Conservation (phyloP, 768 basidiomycete genomes). For the Hygrophorus russula region DNA sequence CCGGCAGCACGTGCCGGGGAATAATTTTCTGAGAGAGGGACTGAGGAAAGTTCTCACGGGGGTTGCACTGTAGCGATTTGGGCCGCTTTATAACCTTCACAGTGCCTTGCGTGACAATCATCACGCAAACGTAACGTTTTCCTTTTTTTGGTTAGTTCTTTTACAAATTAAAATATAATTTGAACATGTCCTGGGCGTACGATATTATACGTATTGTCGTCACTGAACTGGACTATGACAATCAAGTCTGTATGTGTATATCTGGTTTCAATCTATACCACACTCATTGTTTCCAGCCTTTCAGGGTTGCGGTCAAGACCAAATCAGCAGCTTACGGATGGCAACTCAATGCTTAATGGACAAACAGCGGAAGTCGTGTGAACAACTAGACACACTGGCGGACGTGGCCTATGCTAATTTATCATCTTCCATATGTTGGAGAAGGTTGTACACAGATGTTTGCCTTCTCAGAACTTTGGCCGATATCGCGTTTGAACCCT, state of each 20-base stretch:
- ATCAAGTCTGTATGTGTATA: background rate
- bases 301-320: constrained; percentile 1
- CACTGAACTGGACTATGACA: constrained; percentile 2
- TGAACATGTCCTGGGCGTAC: constrained; percentile 6
- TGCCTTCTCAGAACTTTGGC: constrained; percentile 46
- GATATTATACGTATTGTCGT: background rate
- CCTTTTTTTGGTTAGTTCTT: background rate
- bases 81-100: constrained; percentile 23
- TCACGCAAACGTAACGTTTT: constrained; percentile 8
- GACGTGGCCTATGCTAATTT: constrained; percentile 38
- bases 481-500: constrained; percentile 12
- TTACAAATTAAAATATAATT: too few relatives aligned
- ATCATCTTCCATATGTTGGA: constrained; percentile 38
- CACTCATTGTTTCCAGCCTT: constrained; percentile 1
- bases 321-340: background rate
- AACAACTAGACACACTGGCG: constrained; percentile 31
- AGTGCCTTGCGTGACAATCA: constrained; percentile 47
- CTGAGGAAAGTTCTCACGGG: constrained; percentile 41
- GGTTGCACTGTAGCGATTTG: constrained; percentile 24
- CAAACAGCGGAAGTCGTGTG: background rate
- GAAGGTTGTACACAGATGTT: constrained; percentile 68
- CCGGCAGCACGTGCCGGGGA: constrained; percentile 23
- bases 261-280: background rate
- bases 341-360: background rate
- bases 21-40: constrained; percentile 34